These are phyloP conservation scores for Paramecium caudatum DNA, from an alignment of 73 alveolate species.

Conservation along the genomic window DNA sequence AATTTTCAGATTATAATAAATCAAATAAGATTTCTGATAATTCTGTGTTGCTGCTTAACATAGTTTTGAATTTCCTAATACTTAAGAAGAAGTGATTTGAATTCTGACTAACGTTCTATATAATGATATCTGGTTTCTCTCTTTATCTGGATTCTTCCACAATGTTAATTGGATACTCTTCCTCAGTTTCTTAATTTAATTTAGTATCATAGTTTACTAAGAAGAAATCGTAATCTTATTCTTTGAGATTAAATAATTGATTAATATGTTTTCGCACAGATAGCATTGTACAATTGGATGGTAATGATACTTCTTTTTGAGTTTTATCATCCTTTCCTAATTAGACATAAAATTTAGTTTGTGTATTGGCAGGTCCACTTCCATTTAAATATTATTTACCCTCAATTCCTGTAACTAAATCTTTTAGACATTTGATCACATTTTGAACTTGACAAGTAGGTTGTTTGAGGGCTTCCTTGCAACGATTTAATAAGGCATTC, in stretches of 20 bases:
- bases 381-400: constrained; percentile 34
- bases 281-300: constrained; percentile 41
- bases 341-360: constrained; percentile 1
- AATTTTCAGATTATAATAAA: constrained; percentile 58
- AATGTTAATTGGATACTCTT: neutral
- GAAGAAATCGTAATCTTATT: constrained; percentile 42
- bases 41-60: constrained; percentile 42
- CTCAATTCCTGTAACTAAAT: constrained; percentile 50
- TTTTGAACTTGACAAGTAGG: neutral
- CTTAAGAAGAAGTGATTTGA: neutral
- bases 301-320: constrained; percentile 17
- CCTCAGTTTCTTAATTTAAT: constrained; percentile 36
- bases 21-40: constrained; percentile 53
- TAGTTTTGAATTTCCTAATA: constrained; percentile 28
- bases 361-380: neutral
- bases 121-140: constrained; percentile 57
- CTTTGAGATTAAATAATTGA: neutral
- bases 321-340: constrained; percentile 58
- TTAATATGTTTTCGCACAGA: constrained; percentile 11
- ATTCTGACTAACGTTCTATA: neutral
- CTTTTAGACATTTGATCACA: constrained; percentile 43
- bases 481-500: neutral
- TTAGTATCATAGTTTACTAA: constrained; percentile 33
- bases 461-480: constrained; percentile 39
- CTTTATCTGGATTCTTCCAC: constrained; percentile 55